Percentiles rank a stretch among this genome's conserved stretches.
phyloP scores from a whole-genome alignment of 164 flowering plant species.

The Protea cynaroides region DNA sequence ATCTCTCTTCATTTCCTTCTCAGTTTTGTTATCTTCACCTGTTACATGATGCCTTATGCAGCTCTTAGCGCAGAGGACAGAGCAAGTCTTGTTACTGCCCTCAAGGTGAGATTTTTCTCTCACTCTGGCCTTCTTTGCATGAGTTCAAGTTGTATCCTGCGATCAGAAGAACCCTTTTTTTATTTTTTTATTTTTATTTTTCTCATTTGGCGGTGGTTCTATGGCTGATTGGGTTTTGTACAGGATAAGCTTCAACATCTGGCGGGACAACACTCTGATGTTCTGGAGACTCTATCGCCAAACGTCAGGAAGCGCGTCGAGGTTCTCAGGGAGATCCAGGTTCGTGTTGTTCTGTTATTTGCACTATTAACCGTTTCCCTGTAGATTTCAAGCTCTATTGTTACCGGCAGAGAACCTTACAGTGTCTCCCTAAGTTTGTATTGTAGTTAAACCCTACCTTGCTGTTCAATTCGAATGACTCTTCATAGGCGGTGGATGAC shows the following conservation, averaged over 20 bases:
- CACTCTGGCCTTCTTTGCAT: background rate
- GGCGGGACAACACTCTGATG: conserved; percentile 53
- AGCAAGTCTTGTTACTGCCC: conserved; percentile 50
- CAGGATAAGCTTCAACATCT: conserved; percentile 63
- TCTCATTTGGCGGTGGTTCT: conserved; percentile 3
- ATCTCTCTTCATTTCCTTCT: background rate
- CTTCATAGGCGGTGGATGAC: too few relatives aligned
- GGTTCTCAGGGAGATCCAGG: conserved; percentile 69
- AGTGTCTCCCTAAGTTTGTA: too few relatives aligned
- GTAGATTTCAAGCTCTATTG: too few relatives aligned
- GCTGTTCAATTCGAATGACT: too few relatives aligned
- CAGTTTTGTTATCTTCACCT: background rate
- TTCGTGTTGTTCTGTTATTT: conserved; percentile 2
- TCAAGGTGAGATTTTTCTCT: conserved; percentile 37
- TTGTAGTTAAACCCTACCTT: too few relatives aligned
- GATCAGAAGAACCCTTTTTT: background rate
- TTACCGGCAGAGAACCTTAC: too few relatives aligned
- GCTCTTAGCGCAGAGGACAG: conserved; percentile 55
- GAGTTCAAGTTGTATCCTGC: background rate
- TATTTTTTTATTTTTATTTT: background rate
- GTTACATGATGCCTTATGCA: conserved; percentile 14
- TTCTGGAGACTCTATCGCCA: conserved; percentile 52
- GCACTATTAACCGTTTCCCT: too few relatives aligned
- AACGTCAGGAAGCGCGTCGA: conserved; percentile 68
- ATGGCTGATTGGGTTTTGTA: conserved; percentile 12